Conservation (phyloP, 805 yeast genomes). For the Yamadazyma phyllophila region DNA sequence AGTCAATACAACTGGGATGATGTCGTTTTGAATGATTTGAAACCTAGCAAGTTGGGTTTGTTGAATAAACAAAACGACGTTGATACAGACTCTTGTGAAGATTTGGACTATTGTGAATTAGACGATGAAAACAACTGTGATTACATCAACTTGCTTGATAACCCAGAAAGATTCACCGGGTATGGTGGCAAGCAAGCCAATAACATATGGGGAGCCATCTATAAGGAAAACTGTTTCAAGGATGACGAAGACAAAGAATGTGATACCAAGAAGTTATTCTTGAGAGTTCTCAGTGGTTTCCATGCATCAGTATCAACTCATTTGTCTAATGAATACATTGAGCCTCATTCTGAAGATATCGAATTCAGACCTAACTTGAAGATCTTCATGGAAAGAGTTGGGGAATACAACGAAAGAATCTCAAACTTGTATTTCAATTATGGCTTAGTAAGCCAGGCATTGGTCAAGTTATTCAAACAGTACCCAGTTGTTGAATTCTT, state of each 20-base stretch:
- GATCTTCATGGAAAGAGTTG: conserved; percentile 85
- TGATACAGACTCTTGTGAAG: conserved; percentile 29
- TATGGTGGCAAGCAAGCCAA: conserved; percentile 90
- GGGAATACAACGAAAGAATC: conserved; percentile 82
- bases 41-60: conserved; percentile 7
- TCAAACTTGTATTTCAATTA: conserved; percentile 90
- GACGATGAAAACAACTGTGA: conserved; percentile 70
- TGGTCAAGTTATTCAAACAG: conserved; percentile 53
- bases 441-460: conserved; percentile 79
- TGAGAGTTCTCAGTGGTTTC: conserved; percentile 84
- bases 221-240: conserved; percentile 86
- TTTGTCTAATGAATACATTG: conserved; percentile 76
- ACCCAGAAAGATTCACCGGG: conserved; percentile 96
- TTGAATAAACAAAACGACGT: conserved; percentile 1
- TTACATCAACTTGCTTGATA: conserved; percentile 78
- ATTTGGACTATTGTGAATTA: conserved; percentile 66
- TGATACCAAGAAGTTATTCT: conserved; percentile 84
- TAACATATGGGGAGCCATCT: conserved; percentile 90
- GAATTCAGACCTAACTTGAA: conserved; percentile 81
- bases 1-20: conserved; percentile 61
- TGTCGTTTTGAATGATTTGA: conserved; percentile 11
- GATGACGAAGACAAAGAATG: conserved; percentile 16
- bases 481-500: conserved; percentile 17
- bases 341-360: conserved; percentile 35
- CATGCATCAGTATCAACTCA: conserved; percentile 96